phyloP scores from a whole-genome alignment of 1,284 basidiomycete species.

The Pseudozyma tsukubaensis region DNA sequence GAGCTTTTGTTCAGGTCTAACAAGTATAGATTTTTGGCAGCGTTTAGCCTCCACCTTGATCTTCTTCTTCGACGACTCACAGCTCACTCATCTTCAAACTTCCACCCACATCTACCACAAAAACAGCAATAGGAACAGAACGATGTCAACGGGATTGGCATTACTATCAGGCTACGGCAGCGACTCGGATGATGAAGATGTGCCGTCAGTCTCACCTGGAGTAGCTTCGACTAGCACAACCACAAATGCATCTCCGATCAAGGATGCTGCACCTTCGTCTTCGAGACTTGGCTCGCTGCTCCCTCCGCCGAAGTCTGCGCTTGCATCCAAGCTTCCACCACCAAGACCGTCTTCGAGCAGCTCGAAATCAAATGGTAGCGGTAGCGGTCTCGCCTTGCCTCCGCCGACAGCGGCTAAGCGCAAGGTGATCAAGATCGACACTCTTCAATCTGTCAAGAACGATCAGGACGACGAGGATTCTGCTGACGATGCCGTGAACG shows the following conservation, averaged over 20 bases:
- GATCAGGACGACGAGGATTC: constrained; percentile 13
- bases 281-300: constrained; percentile 23
- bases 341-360: constrained; percentile 14
- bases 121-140: background rate
- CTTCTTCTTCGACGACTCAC: background rate
- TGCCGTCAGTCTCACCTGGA: background rate
- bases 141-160: constrained; percentile 29
- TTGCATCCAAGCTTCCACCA: constrained; percentile 25
- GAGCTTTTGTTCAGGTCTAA: background rate
- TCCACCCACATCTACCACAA: constrained; percentile 4
- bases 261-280: constrained; percentile 2
- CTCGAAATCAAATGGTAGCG: constrained; percentile 9
- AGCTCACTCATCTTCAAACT: background rate
- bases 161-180: constrained; percentile 40
- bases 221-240: constrained; percentile 3
- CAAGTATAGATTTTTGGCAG: background rate
- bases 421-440: constrained; percentile 47
- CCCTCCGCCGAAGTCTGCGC: constrained; percentile 24
- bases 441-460: constrained; percentile 14
- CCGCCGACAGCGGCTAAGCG: constrained; percentile 27
- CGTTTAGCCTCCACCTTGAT: background rate
- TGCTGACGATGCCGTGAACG: background rate
- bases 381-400: constrained; percentile 22
- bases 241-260: background rate
- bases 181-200: constrained; percentile 31